These are phyloP conservation scores for Juglanconis juglandina DNA, from an alignment of 2,329 filamentous ascomycete species.

Conservation along the genomic window DNA sequence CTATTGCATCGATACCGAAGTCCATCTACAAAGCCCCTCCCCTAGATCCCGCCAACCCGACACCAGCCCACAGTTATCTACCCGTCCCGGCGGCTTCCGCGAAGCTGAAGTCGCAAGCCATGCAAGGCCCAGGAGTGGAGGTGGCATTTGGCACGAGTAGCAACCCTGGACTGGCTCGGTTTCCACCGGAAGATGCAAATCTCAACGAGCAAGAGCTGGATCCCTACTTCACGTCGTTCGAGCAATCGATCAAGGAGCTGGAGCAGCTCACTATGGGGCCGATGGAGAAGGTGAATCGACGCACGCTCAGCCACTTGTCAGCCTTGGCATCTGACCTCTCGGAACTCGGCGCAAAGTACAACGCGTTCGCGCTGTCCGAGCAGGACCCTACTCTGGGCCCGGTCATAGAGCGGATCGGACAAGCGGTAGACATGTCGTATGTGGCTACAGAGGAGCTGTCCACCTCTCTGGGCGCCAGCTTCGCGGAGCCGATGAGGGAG, in stretches of 20 bases:
- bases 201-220: constrained; percentile 88
- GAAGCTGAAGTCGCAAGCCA: constrained; percentile 66
- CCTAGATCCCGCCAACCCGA: constrained; percentile 88
- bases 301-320: constrained; percentile 81
- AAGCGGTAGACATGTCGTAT: constrained; percentile 93
- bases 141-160: constrained; percentile 35
- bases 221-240: constrained; percentile 92
- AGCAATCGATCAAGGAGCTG: constrained; percentile 85
- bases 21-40: constrained; percentile 94
- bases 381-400: constrained; percentile 82
- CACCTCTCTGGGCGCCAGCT: constrained; percentile 81
- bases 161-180: constrained; percentile 68
- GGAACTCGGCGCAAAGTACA: constrained; percentile 92
- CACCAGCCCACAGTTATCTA: constrained; percentile 79
- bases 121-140: constrained; percentile 25
- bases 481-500: constrained; percentile 96
- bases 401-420: constrained; percentile 90
- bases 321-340: constrained; percentile 82
- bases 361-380: constrained; percentile 93
- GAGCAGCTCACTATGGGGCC: constrained; percentile 85
- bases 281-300: constrained; percentile 94
- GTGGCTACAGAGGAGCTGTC: constrained; percentile 92
- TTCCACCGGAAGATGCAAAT: constrained; percentile 73
- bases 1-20: constrained; percentile 87
- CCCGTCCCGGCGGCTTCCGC: constrained; percentile 82